Evolutionary conservation across 2,329 filamentous ascomycete genomes (phyloP), one percentile per base, ranked within the genome.

Genomic region (Fusarium avenaceum): DNA sequence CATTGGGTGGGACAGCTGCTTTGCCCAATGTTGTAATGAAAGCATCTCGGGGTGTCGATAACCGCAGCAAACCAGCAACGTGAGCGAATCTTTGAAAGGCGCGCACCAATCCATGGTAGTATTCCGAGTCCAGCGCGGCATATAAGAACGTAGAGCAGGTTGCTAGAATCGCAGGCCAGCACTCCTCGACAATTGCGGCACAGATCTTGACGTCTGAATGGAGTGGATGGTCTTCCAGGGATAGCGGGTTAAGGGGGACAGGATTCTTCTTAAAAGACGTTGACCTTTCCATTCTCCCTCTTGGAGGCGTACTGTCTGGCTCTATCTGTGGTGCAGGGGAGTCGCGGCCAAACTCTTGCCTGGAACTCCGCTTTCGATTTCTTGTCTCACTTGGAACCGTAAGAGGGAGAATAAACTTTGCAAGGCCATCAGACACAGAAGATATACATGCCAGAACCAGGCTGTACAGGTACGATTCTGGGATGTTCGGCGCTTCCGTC

Each of bases 71-170:
- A 7, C 96, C 96, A 39, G 96, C 93, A 4, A 98, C 95, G 76
- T 99, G 96, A 1, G 96, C 92, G 74, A 99, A 92, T 69, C 96
- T 94, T 74, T 99, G 96, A 71, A 98, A 97, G 0, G 95, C 92
- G 69, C 96, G 88, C 24, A 99, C 95, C 2, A 99, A 83, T 11
- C 91, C 89, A 70, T 97, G 94, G 73, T 98, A 99, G 72, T 96
- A 97, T 53, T 97, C 94, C 2, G 93, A 91, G 76, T 99, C 96
- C 6, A 99, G 83, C 0, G 95, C 90, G 30, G 96, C 93, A 75
- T 97, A 96, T 19, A 99, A 82, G 75, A 98, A 99, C 0, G 95
- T 97, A 0, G 96, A 99, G 73, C 94, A 97, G 3, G 94, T 96
- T 2, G 96, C 95, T 48, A 99, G 86, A 39, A 98, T 90, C 14